Conservation (phyloP, 2,329 filamentous ascomycete species). For the Emmonsiellopsis sp. region DNA sequence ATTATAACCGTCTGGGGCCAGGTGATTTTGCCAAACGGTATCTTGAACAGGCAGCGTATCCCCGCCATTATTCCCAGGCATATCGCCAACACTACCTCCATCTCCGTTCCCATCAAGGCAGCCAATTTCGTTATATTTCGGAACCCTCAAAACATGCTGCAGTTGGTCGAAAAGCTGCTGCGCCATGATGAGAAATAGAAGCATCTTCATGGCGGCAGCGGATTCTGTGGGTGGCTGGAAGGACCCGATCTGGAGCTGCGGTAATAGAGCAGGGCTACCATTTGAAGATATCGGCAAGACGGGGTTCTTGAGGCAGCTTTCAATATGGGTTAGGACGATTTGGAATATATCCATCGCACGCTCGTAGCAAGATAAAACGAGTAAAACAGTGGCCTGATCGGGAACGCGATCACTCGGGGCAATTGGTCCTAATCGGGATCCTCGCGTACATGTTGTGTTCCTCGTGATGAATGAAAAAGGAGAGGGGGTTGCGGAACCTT, state of each 20-base stretch:
- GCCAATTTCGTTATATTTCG: background rate
- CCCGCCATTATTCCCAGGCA: background rate
- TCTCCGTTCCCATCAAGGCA: too few species aligned
- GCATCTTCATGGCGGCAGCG: background rate
- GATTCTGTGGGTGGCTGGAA: background rate
- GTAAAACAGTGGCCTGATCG: background rate
- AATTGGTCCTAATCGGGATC: too few species aligned
- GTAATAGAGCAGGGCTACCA: background rate
- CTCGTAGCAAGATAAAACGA: background rate
- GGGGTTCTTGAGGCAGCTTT: background rate
- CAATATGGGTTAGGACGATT: background rate
- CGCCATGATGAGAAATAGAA: background rate
- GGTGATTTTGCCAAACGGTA: background rate
- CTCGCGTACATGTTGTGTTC: background rate
- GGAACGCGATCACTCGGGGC: background rate
- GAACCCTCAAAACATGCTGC: background rate
- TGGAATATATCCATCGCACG: background rate
- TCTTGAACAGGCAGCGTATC: background rate
- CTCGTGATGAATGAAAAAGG: background rate
- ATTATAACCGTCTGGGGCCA: background rate
- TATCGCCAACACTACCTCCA: background rate
- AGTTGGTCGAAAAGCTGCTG: background rate
- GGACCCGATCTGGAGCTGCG: background rate
- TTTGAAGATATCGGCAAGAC: background rate
- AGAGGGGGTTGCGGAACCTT: background rate